phyloP scores from a whole-genome alignment of 495 filamentous ascomycete genomes.

The Penicillium crystallinum region DNA sequence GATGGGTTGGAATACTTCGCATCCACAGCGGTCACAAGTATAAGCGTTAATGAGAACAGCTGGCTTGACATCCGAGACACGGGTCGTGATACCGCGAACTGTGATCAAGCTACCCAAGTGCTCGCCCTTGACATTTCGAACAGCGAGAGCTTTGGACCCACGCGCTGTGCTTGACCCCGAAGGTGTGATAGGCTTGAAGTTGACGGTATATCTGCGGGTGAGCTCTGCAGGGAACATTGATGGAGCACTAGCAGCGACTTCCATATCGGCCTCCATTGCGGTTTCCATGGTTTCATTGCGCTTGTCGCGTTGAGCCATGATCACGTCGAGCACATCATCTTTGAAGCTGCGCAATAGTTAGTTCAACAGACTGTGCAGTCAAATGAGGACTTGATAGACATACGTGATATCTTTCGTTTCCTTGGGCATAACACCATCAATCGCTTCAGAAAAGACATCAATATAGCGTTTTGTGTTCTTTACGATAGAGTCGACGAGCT shows the following conservation, averaged over 20 bases:
- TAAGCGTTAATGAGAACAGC: conserved; percentile 96
- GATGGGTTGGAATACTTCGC: conserved; percentile 96
- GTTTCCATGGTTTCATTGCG: conserved; percentile 72
- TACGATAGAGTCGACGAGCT: conserved; percentile 79
- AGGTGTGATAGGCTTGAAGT: conserved; percentile 84
- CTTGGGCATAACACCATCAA: conserved; percentile 80
- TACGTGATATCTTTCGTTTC: conserved; percentile 75
- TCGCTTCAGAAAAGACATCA: conserved; percentile 81
- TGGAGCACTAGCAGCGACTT: conserved; percentile 42
- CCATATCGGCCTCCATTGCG: conserved; percentile 61
- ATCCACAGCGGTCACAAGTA: conserved; percentile 92
- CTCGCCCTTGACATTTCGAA: conserved; percentile 85
- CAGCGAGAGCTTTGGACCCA: conserved; percentile 75
- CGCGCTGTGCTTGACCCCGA: conserved; percentile 59
- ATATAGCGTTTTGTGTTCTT: conserved; percentile 92
- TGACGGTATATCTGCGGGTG: conserved; percentile 88
- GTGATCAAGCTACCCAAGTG: conserved; percentile 92
- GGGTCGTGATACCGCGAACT: conserved; percentile 86
- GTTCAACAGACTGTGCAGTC: not conserved
- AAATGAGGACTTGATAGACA: conserved; percentile 14
- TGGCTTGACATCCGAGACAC: conserved; percentile 96
- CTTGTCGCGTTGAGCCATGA: conserved; percentile 84
- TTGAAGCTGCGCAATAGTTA: conserved; percentile 63
- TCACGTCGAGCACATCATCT: conserved; percentile 93
- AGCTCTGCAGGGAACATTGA: conserved; percentile 82